Evolutionary conservation across 306 rosid genomes (phyloP), one percentile per base, ranked within the genome.

Genomic region (Inga laurina): DNA sequence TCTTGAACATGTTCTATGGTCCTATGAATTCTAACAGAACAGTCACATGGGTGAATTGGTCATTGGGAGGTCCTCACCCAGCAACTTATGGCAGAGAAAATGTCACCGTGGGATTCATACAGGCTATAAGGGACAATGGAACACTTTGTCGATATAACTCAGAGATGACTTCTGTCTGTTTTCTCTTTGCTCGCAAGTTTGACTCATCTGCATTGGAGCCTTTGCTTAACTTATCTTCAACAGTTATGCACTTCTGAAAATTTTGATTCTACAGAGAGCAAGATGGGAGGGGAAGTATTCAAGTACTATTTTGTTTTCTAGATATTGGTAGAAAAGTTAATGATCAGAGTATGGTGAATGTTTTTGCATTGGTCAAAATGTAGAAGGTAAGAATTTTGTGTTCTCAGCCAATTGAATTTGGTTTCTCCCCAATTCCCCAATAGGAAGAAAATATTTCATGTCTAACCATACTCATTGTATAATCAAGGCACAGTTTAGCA

Each of bases 11-110:
- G 97, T 91, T 91, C 84, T 89, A 90, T 70, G 94, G 92, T 68
- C 69, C 91, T 8, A 89, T 81, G 21, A 96, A 96, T 74, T 88
- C 99, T 0, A 96, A 96, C 80, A 86, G 99, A 75, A 92, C 97
- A 0, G 88, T 93, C 30, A 96, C 98, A 3, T 93, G 97, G 97
- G 99, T 96, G 39, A 91, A 96, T 69, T 96, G 97, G 98, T 92
- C 99, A 1, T 21, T 85, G 82, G 88, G 92, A 14, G 99, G 99
- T 61, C 99, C 99, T 7, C 99, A 96, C 81, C 99, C 98, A 0
- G 94, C 94, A 75, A 85, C 82, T 71, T 91, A 88, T 24, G 89
- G 90, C 2, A 72, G 82, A 79, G 90, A 69, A 46, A 85, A 91
- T 79, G 78, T 96, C 16, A 92, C 98, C 19, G 90, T 69, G 21